These are phyloP conservation scores for Xylona heveae DNA, from an alignment of 495 filamentous ascomycete genomes.

Conservation along the genomic window DNA sequence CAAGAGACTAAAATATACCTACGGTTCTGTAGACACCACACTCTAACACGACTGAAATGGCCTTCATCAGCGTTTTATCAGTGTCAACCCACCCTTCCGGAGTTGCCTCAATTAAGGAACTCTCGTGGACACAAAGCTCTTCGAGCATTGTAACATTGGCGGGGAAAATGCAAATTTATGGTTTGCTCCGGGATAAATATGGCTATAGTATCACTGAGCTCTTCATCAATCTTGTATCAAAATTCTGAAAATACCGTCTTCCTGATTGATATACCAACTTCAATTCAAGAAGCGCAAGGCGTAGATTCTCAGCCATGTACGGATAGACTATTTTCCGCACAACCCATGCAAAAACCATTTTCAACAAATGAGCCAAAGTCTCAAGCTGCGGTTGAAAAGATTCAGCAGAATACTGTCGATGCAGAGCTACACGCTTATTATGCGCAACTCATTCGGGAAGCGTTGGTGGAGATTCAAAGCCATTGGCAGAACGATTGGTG, in stretches of 20 bases:
- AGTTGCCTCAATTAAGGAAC: too few relatives aligned
- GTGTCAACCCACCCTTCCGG: too few relatives aligned
- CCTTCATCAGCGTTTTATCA: too few relatives aligned
- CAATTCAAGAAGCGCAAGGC: slow-evolving; percentile 24
- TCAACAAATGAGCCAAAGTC: slow-evolving; percentile 14
- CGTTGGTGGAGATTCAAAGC: slow-evolving; percentile 6
- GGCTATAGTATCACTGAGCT: neutral
- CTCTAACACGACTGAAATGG: too few relatives aligned
- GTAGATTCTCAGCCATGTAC: neutral
- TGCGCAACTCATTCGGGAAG: slow-evolving; percentile 7
- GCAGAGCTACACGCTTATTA: slow-evolving; percentile 9
- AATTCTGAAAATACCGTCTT: slow-evolving; percentile 21
- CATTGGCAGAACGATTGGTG: too few relatives aligned
- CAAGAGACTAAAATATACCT: too few relatives aligned
- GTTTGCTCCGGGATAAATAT: too few relatives aligned
- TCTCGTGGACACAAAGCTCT: too few relatives aligned
- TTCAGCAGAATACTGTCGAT: slow-evolving; percentile 4
- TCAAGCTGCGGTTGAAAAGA: slow-evolving; percentile 8
- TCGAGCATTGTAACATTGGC: too few relatives aligned
- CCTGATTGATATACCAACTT: slow-evolving; percentile 43
- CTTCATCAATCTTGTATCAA: slow-evolving; percentile 23
- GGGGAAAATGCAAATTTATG: too few relatives aligned
- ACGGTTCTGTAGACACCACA: too few relatives aligned
- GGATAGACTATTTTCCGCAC: slow-evolving; percentile 9
- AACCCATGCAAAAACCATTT: slow-evolving; percentile 11